These are phyloP conservation scores for Saturnispora mendoncae DNA, from an alignment of 805 yeast species.

Conservation along the genomic window DNA sequence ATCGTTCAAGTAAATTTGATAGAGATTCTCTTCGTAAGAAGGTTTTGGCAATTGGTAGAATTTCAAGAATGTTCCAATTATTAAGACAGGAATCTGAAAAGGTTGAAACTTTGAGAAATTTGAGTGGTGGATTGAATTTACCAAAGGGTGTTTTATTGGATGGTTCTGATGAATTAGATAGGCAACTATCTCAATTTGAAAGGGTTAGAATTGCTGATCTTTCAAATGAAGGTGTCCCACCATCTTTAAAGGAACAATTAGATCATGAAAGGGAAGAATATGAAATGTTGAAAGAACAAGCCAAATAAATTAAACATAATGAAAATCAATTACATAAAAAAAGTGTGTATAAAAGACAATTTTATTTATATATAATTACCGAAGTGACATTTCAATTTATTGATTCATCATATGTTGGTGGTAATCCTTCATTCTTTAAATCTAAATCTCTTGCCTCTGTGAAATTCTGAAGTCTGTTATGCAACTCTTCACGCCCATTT, in stretches of 20 bases:
- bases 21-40: slow-evolving; percentile 62
- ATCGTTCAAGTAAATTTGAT: slow-evolving; percentile 15
- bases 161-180: slow-evolving; percentile 71
- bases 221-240: slow-evolving; percentile 81
- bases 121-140: slow-evolving; percentile 56
- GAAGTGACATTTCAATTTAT: no score
- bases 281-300: slow-evolving; percentile 9
- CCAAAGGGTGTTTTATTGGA: slow-evolving; percentile 84
- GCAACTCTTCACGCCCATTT: slow-evolving; percentile 75
- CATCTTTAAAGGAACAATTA: slow-evolving; percentile 31
- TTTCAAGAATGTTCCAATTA: slow-evolving; percentile 87
- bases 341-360: not conserved
- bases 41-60: slow-evolving; percentile 92
- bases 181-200: slow-evolving; percentile 66
- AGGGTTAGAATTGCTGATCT: slow-evolving; percentile 77
- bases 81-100: slow-evolving; percentile 83
- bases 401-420: slow-evolving; percentile 61
- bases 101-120: slow-evolving; percentile 69
- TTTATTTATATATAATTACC: not conserved
- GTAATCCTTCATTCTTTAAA: slow-evolving; percentile 75
- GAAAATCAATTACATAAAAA: not conserved
- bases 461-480: slow-evolving; percentile 58
- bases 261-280: slow-evolving; percentile 12
- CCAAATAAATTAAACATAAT: not conserved
- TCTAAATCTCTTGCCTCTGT: slow-evolving; percentile 81